These are phyloP conservation scores for Raffaelea ambrosiae DNA, from an alignment of 2,329 filamentous ascomycete species.

Conservation along the genomic window DNA sequence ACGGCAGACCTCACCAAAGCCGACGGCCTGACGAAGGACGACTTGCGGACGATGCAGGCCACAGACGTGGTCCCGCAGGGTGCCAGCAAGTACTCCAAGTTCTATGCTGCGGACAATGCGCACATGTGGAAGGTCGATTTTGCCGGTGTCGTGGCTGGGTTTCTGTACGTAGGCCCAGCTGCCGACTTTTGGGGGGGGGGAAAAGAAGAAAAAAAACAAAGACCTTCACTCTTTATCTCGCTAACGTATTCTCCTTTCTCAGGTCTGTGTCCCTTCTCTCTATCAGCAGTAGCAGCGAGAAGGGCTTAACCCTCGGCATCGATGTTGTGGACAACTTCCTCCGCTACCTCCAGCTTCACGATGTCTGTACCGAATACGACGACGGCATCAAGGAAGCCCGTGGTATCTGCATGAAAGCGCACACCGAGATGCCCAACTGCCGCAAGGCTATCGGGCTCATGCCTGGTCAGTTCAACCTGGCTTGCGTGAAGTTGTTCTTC, in stretches of 20 bases:
- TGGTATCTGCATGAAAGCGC: conserved; percentile 56
- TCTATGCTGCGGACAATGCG: conserved; percentile 38
- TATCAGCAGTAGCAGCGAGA: conserved; percentile 46
- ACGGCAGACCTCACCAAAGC: conserved; percentile 40
- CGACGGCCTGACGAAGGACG: conserved; percentile 50
- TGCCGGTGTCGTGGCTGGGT: conserved; percentile 65
- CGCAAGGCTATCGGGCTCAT: conserved; percentile 41
- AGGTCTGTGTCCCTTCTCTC: conserved; percentile 49
- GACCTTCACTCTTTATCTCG: neutral
- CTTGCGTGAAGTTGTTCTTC: conserved; percentile 60
- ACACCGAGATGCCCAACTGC: conserved; percentile 56
- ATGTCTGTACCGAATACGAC: conserved; percentile 75
- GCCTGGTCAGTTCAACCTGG: conserved; percentile 75
- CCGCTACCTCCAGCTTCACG: conserved; percentile 75
- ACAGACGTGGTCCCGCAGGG: conserved; percentile 47
- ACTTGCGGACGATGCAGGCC: conserved; percentile 57
- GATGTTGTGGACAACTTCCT: conserved; percentile 77
- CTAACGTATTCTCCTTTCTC: neutral
- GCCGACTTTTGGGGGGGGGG: neutral
- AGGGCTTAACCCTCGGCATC: conserved; percentile 50
- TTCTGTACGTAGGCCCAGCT: conserved; percentile 55
- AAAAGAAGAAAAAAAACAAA: neutral
- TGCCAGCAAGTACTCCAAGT: conserved; percentile 28
- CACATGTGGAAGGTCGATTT: conserved; percentile 77
- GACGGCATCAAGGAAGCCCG: conserved; percentile 59